Percentiles rank a stretch among this genome's conserved stretches.
Conservation (phyloP, 75 land plant genomes). For the Pinus tabuliformis region DNA sequence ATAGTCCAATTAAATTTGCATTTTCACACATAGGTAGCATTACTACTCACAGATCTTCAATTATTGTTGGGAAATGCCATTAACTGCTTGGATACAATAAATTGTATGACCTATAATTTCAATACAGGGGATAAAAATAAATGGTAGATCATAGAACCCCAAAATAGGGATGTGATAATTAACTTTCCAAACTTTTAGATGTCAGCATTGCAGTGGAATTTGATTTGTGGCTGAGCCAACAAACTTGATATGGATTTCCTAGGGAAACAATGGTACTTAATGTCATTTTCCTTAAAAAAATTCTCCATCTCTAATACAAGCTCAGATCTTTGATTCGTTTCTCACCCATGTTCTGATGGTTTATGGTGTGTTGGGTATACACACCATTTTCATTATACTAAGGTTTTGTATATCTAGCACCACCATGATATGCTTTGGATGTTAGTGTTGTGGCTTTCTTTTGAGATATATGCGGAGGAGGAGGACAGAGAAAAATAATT, state of each 20-base stretch:
- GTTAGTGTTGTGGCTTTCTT: slow-evolving; percentile 67
- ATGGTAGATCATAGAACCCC: too few species aligned
- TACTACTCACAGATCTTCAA: too few species aligned
- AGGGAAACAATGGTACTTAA: slow-evolving; percentile 55
- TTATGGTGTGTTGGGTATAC: slow-evolving; percentile 65
- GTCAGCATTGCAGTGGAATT: too few species aligned
- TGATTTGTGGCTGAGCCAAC: not conserved
- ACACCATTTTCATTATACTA: slow-evolving; percentile 48
- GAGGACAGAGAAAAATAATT: not conserved
- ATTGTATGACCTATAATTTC: too few species aligned
- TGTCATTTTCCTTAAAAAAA: slow-evolving; percentile 41
- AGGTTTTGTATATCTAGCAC: slow-evolving; percentile 54
- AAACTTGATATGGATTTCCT: slow-evolving; percentile 24
- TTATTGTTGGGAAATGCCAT: too few species aligned
- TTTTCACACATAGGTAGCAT: too few species aligned
- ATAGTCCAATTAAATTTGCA: too few species aligned
- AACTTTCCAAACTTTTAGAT: too few species aligned
- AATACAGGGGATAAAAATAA: too few species aligned
- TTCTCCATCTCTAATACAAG: slow-evolving; percentile 58
- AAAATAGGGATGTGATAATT: too few species aligned
- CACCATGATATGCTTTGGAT: slow-evolving; percentile 33
- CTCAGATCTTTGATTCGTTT: slow-evolving; percentile 54
- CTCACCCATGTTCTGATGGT: slow-evolving; percentile 63
- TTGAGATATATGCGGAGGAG: slow-evolving; percentile 48
- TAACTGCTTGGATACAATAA: too few species aligned